Percentiles rank a stretch among this genome's conserved stretches.
Conservation (phyloP, 2,329 filamentous ascomycete species). For the Lecanicillium sp. region DNA sequence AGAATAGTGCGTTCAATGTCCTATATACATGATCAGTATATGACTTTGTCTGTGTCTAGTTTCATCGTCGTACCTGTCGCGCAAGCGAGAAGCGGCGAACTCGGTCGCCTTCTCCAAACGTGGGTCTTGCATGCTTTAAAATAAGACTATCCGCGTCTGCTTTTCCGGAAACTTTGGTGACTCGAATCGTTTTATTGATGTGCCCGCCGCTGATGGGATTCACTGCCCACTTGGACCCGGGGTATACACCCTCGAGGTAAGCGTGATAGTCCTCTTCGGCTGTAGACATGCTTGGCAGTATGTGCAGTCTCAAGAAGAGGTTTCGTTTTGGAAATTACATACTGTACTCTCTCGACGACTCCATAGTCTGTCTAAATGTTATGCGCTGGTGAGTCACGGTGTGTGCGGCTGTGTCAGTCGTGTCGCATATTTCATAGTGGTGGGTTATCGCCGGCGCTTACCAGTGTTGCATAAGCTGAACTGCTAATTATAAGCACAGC, state of each 20-base stretch:
- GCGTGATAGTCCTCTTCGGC: not conserved
- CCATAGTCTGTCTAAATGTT: too few species aligned
- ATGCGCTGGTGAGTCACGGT: constrained; percentile 5
- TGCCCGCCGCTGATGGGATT: not conserved
- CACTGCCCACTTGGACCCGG: not conserved
- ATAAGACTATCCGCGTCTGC: not conserved
- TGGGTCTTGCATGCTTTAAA: not conserved
- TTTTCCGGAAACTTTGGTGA: not conserved
- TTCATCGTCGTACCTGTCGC: not conserved
- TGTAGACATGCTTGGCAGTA: not conserved
- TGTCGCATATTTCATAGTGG: constrained; percentile 2
- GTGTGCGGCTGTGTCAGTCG: constrained; percentile 3
- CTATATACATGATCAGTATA: not conserved
- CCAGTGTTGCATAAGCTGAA: too few species aligned
- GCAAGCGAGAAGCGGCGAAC: not conserved
- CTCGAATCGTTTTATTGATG: not conserved
- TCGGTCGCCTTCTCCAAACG: not conserved
- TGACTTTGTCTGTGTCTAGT: too few species aligned
- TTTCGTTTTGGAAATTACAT: constrained; percentile 1
- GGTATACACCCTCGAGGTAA: not conserved
- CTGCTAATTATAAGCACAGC: too few species aligned
- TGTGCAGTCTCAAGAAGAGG: not conserved
- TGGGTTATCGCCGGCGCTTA: too few species aligned
- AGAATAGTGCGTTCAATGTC: not conserved
- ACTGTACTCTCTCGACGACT: constrained; percentile 4